A percentile compares a stretch with the other conserved stretches of the same genome.
Evolutionary conservation across 2,329 filamentous ascomycete species (phyloP).

Genomic region (Nemania abortiva): DNA sequence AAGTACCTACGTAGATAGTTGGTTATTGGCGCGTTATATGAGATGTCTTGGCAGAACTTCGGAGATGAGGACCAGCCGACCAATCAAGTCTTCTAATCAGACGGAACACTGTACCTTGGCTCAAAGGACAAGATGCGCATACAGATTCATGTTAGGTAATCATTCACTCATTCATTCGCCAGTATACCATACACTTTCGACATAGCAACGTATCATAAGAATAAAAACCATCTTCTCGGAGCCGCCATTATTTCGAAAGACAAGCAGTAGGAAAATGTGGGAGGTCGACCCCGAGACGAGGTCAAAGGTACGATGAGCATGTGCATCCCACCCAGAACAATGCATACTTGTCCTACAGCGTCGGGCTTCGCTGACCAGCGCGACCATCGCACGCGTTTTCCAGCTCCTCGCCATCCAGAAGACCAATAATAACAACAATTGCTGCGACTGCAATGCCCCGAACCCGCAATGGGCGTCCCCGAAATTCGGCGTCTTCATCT

Average conservation of each 20-base stretch:
- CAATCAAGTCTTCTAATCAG: constrained; percentile 28
- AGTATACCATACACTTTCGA: background rate
- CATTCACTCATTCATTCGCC: no score
- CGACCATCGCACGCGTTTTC: constrained; percentile 25
- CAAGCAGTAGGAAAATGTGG: constrained; percentile 73
- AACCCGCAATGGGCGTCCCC: constrained; percentile 98
- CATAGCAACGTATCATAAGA: constrained; percentile 18
- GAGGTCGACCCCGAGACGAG: constrained; percentile 98
- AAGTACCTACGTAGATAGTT: background rate
- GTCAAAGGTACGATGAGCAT: constrained; percentile 76
- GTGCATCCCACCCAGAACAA: constrained; percentile 17
- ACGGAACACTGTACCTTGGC: constrained; percentile 20
- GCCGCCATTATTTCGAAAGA: background rate
- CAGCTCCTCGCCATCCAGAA: constrained; percentile 93
- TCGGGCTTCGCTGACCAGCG: constrained; percentile 35
- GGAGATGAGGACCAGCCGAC: constrained; percentile 23
- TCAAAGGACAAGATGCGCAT: constrained; percentile 9
- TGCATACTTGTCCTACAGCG: constrained; percentile 11
- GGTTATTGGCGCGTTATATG: background rate
- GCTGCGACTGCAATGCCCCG: constrained; percentile 95
- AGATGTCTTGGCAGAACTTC: constrained; percentile 40
- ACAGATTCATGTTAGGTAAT: background rate
- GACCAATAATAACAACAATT: constrained; percentile 86
- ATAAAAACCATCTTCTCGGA: background rate
- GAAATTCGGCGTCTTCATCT: constrained; percentile 99